Evolutionary conservation across 164 flowering plant species (phyloP).

Genomic region (Sedum album): DNA sequence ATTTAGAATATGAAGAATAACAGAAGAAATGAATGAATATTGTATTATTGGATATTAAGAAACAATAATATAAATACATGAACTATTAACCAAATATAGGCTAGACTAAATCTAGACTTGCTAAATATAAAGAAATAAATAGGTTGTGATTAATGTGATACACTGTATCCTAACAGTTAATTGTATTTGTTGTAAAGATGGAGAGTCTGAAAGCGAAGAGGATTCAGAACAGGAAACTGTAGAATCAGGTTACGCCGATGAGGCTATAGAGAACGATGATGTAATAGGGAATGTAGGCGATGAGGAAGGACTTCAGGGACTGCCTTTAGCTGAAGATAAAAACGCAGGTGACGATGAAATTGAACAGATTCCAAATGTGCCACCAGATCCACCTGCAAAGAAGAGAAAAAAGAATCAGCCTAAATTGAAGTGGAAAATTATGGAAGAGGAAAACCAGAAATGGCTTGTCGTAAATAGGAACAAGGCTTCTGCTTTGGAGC

Average conservation of each 20-base stretch:
- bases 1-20: too few relatives aligned
- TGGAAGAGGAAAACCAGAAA: conserved; percentile 55
- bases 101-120: too few relatives aligned
- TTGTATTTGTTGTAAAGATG: conserved; percentile 5
- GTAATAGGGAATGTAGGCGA: too few relatives aligned
- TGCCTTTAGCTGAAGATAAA: neutral
- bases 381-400: too few relatives aligned
- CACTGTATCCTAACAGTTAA: too few relatives aligned
- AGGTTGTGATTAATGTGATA: too few relatives aligned
- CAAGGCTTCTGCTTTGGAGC: conserved; percentile 33
- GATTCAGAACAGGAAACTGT: conserved; percentile 7
- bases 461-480: conserved; percentile 42
- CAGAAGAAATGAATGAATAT: too few relatives aligned
- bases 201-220: conserved; percentile 8
- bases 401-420: conserved; percentile 16
- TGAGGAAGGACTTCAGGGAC: neutral
- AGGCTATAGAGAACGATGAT: conserved; percentile 7
- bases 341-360: neutral
- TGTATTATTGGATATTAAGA: too few relatives aligned
- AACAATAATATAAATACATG: too few relatives aligned
- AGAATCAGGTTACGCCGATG: neutral
- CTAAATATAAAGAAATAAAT: too few relatives aligned
- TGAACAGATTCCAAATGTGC: conserved; percentile 4
- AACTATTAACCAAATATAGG: too few relatives aligned
- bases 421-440: conserved; percentile 50